Conservation (phyloP, 148 eudicot species). For the Heliamphora exappendiculata region DNA sequence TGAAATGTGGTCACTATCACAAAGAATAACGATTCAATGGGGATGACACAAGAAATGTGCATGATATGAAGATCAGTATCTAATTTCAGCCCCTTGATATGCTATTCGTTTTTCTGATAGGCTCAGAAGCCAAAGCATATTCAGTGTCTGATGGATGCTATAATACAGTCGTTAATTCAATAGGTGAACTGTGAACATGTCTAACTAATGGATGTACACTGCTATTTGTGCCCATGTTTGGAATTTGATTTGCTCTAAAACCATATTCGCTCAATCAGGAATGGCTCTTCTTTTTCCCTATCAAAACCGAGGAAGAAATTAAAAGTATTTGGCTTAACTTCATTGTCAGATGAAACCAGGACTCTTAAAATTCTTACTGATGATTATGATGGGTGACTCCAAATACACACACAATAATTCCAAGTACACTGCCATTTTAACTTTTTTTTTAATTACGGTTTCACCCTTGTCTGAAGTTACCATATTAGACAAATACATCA, state of each 20-base stretch:
- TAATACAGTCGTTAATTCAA: background rate
- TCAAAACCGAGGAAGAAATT: background rate
- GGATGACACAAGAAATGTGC: background rate
- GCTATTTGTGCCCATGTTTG: background rate
- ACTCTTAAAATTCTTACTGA: background rate
- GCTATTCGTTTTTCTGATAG: background rate
- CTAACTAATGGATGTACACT: background rate
- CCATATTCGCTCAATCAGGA: background rate
- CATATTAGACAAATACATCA: too few relatives aligned
- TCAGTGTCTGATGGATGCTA: background rate
- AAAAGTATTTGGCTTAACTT: background rate
- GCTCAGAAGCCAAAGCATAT: background rate
- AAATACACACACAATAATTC: too few relatives aligned
- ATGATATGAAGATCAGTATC: background rate
- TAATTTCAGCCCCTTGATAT: background rate
- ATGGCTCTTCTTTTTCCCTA: background rate
- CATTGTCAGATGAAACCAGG: background rate
- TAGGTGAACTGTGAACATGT: background rate
- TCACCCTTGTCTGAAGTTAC: too few relatives aligned
- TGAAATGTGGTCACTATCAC: too few relatives aligned
- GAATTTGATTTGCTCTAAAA: background rate
- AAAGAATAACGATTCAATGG: too few relatives aligned
- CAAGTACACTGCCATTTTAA: too few relatives aligned
- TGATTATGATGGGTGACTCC: background rate
- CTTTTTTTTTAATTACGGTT: too few relatives aligned